phyloP scores from a whole-genome alignment of 305 asterid species.

The Solanum hybrid region DNA sequence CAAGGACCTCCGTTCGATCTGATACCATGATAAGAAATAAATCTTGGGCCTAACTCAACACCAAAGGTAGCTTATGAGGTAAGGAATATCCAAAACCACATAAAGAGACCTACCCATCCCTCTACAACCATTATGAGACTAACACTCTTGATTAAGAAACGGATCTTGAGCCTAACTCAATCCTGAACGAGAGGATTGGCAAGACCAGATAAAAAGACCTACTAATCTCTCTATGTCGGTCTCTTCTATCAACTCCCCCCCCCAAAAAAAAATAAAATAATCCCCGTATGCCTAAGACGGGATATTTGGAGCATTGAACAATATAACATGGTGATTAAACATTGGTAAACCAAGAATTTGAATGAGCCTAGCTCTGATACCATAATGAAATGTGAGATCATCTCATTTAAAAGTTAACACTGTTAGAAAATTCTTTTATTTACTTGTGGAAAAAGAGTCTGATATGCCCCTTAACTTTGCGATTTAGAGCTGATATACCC shows the following conservation, averaged over 20 bases:
- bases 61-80: background rate
- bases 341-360: background rate
- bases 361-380: background rate
- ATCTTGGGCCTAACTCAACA: background rate
- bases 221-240: background rate
- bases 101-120: background rate
- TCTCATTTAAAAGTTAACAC: background rate
- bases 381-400: background rate
- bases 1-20: background rate
- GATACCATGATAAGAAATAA: background rate
- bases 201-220: background rate
- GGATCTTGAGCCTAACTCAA: background rate
- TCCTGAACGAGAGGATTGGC: background rate
- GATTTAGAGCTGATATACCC: background rate
- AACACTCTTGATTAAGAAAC: background rate
- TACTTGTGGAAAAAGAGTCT: background rate
- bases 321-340: background rate
- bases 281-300: no score
- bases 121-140: background rate
- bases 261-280: rapidly evolving
- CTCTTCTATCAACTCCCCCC: background rate
- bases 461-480: background rate
- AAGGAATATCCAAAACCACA: background rate
- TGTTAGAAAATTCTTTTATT: background rate
- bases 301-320: background rate